These are phyloP conservation scores for Fusarium miscanthi DNA, from an alignment of 2,329 filamentous ascomycete species.

Conservation along the genomic window DNA sequence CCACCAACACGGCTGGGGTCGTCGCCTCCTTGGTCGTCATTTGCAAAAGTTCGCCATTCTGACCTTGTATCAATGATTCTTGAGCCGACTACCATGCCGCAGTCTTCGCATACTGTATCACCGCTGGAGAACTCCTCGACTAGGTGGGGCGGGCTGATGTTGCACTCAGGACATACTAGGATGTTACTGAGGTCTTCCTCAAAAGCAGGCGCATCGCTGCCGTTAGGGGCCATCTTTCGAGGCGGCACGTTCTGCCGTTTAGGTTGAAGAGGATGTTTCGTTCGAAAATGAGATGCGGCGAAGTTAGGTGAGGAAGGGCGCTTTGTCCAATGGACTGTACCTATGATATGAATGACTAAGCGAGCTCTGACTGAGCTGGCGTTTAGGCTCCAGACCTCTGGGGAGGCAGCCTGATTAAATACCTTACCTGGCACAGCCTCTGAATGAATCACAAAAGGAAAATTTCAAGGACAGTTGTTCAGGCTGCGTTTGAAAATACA, in stretches of 20 bases:
- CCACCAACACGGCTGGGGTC: slow-evolving; percentile 99
- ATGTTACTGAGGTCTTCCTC: slow-evolving; percentile 88
- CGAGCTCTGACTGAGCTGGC: not conserved
- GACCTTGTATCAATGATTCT: slow-evolving; percentile 95
- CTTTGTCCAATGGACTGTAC: slow-evolving; percentile 18
- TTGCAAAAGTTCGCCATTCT: slow-evolving; percentile 98
- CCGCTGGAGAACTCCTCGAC: slow-evolving; percentile 92
- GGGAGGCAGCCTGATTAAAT: not conserved
- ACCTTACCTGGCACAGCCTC: not conserved
- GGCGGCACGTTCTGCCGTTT: slow-evolving; percentile 55
- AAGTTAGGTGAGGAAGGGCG: slow-evolving; percentile 19
- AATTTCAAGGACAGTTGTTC: not conserved
- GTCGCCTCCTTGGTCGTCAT: slow-evolving; percentile 95
- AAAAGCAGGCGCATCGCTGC: slow-evolving; percentile 60
- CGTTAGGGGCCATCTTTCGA: slow-evolving; percentile 60
- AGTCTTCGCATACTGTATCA: slow-evolving; percentile 92
- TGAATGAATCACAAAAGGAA: not conserved
- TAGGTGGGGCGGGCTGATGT: slow-evolving; percentile 89
- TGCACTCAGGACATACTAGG: slow-evolving; percentile 90
- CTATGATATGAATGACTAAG: slow-evolving; percentile 28
- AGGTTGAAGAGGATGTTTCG: slow-evolving; percentile 51
- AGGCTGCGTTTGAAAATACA: not conserved
- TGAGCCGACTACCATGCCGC: slow-evolving; percentile 89
- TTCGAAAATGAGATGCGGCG: slow-evolving; percentile 32
- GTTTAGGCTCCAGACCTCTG: not conserved